Evolutionary conservation across 345 rosid genomes (phyloP).

Genomic region (Arabis alpina): DNA sequence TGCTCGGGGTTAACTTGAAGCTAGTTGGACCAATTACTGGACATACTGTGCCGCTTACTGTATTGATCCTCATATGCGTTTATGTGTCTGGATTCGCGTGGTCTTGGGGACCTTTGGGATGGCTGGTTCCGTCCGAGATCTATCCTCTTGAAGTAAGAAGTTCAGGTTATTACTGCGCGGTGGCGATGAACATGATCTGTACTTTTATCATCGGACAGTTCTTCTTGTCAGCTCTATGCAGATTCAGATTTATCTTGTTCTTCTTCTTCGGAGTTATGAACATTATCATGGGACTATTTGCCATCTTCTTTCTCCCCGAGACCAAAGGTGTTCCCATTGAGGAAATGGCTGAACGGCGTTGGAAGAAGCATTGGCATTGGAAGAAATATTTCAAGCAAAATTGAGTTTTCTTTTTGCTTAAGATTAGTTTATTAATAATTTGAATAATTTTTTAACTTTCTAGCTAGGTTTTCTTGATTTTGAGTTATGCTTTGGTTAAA

Average conservation of each 20-base stretch:
- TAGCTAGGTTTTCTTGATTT: not conserved
- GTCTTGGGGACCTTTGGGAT: slow-evolving; percentile 82
- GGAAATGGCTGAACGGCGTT: slow-evolving; percentile 55
- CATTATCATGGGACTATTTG: slow-evolving; percentile 57
- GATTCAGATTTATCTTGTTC: slow-evolving; percentile 55
- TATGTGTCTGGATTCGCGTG: slow-evolving; percentile 66
- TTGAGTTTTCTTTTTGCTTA: not conserved
- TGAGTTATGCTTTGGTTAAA: not conserved
- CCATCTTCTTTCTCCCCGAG: slow-evolving; percentile 53
- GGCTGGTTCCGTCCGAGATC: slow-evolving; percentile 75
- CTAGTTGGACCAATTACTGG: slow-evolving; percentile 29
- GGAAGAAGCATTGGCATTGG: slow-evolving; percentile 66
- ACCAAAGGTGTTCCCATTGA: slow-evolving; percentile 67
- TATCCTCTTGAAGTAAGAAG: slow-evolving; percentile 61
- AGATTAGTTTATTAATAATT: not conserved
- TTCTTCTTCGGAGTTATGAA: slow-evolving; percentile 63
- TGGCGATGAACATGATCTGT: slow-evolving; percentile 59
- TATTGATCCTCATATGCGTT: slow-evolving; percentile 50
- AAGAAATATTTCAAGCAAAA: slow-evolving; percentile 37
- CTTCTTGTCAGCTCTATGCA: slow-evolving; percentile 62
- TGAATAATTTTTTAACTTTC: not conserved
- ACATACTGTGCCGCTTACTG: slow-evolving; percentile 31
- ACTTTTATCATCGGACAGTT: slow-evolving; percentile 63
- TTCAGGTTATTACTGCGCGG: slow-evolving; percentile 61
- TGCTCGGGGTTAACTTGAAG: slow-evolving; percentile 26